These are phyloP conservation scores for Trichoderma endophyticum DNA, from an alignment of 2,329 filamentous ascomycete genomes.

Conservation along the genomic window DNA sequence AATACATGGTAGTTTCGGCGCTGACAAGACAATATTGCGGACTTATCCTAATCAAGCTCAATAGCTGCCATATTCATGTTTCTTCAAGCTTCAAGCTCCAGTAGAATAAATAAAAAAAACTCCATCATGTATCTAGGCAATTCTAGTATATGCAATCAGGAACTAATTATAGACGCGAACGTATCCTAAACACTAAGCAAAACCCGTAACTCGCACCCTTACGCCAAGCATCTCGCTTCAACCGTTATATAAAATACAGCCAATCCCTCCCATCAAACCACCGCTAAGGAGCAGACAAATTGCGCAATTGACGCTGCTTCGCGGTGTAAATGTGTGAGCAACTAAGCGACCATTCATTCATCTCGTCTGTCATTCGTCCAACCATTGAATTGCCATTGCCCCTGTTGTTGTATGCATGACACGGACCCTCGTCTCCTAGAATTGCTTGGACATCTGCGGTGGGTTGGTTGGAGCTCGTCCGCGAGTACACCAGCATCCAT, in stretches of 20 bases:
- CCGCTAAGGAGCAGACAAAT: neutral
- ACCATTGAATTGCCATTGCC: neutral
- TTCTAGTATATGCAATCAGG: neutral
- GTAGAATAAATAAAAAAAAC: neutral
- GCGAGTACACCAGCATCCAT: slow-evolving; percentile 55
- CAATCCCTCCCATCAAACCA: neutral
- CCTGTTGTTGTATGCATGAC: neutral
- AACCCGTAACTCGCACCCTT: neutral
- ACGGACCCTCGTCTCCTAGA: slow-evolving; percentile 24
- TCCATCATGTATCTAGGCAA: neutral
- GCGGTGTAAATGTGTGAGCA: neutral
- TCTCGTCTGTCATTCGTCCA: neutral
- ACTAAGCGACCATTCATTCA: neutral
- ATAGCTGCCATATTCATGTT: neutral
- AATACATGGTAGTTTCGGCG: neutral
- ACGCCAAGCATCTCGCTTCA: slow-evolving; percentile 6
- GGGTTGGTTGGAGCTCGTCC: slow-evolving; percentile 25
- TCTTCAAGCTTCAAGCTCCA: neutral
- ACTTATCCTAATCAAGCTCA: neutral
- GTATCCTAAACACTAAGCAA: slow-evolving; percentile 10
- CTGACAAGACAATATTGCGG: neutral
- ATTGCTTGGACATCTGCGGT: slow-evolving; percentile 34
- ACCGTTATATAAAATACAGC: neutral
- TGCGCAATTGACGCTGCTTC: neutral
- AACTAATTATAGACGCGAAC: neutral